phyloP scores from a whole-genome alignment of 2,329 filamentous ascomycete species.

The Fusarium sp. region DNA sequence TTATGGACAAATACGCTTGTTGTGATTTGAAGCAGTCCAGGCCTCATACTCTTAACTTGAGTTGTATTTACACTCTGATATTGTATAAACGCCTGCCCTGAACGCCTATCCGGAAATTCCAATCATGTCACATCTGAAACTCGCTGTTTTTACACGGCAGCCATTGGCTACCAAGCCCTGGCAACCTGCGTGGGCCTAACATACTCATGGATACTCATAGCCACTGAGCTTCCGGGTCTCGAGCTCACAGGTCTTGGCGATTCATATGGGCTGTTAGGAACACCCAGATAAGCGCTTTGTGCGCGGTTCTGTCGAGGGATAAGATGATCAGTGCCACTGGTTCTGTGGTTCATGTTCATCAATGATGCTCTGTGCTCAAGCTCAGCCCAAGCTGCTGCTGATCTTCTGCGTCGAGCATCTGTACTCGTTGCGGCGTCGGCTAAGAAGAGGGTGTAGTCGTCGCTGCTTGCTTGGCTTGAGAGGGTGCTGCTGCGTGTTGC shows the following conservation, averaged over 20 bases:
- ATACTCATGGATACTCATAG: conserved; percentile 36
- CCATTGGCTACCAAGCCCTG: conserved; percentile 20
- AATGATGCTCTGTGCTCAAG: conserved; percentile 25
- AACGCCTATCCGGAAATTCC: conserved; percentile 1
- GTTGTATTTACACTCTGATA: conserved; percentile 7
- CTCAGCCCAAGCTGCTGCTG: conserved; percentile 38
- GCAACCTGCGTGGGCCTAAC: conserved; percentile 25
- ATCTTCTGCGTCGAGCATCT: conserved; percentile 17
- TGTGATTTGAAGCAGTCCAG: not conserved
- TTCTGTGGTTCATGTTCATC: conserved; percentile 8
- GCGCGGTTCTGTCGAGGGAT: conserved; percentile 17
- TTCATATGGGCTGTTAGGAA: conserved; percentile 16
- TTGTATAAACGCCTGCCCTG: conserved; percentile 19
- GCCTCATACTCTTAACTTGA: not conserved
- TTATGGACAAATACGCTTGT: not conserved
- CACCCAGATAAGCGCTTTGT: conserved; percentile 29
- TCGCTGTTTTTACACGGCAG: not conserved
- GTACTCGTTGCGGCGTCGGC: conserved; percentile 28
- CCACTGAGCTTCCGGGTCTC: conserved; percentile 29
- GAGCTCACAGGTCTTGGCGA: conserved; percentile 27
- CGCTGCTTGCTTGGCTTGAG: conserved; percentile 12
- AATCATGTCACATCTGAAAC: conserved; percentile 1
- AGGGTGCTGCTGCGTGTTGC: conserved; percentile 21
- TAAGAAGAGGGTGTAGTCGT: conserved; percentile 45
- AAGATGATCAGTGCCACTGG: conserved; percentile 19